These are phyloP conservation scores for Podospora pseudocomata DNA, from an alignment of 495 filamentous ascomycete species.

Conservation along the genomic window DNA sequence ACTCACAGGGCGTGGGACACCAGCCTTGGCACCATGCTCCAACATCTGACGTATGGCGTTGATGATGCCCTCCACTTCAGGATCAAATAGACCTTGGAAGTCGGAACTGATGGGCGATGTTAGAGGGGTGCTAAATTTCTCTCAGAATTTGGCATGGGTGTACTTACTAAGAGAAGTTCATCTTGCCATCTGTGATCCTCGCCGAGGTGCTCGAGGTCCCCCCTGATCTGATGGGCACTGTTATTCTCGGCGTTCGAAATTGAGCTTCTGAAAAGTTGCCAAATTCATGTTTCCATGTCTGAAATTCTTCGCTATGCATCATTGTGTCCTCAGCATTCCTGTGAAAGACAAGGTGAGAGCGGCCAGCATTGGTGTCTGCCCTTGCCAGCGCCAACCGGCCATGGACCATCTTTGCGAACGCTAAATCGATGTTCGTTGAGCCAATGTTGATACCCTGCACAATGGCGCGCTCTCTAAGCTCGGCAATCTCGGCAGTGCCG, in stretches of 20 bases:
- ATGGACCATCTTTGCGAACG: not conserved
- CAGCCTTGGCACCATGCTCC: not conserved
- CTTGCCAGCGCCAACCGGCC: not conserved
- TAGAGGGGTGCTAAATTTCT: not conserved
- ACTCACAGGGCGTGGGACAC: not conserved
- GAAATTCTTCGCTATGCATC: constrained; percentile 6
- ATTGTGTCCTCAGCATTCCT: not conserved
- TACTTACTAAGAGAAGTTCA: constrained; percentile 7
- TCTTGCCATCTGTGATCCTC: not conserved
- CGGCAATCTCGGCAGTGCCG: not conserved
- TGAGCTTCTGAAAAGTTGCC: not conserved
- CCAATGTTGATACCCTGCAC: constrained; percentile 3
- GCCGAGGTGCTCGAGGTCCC: not conserved
- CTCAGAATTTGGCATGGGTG: not conserved
- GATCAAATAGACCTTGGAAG: not conserved
- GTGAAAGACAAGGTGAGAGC: not conserved
- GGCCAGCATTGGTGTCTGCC: not conserved
- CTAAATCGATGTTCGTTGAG: constrained; percentile 1
- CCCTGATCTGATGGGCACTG: not conserved
- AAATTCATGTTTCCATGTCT: constrained; percentile 1
- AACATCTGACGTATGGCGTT: not conserved
- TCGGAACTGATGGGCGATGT: not conserved
- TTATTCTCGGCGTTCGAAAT: not conserved
- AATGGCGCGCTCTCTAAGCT: not conserved
- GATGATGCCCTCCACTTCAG: constrained; percentile 1